Base-by-base conservation (phyloP, 352 stramenopile species). In the Globisporangium sylvaticum region DNA sequence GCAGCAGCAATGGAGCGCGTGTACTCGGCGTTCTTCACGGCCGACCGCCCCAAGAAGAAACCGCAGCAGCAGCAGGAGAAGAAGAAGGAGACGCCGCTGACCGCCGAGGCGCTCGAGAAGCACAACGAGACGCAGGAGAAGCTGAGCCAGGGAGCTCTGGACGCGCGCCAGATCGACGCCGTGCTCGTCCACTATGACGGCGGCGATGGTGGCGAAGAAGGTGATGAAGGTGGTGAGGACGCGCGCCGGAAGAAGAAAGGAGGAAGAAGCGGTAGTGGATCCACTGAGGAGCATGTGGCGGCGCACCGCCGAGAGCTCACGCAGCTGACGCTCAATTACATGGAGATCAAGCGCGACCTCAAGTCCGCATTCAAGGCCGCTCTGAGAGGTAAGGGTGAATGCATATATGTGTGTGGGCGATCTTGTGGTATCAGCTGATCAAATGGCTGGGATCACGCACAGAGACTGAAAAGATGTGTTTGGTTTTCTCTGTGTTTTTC, bases 1-100 rank as follows among this genome's bases (percentile, higher is more conserved):
- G 54, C 27, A 22, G 6, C 44, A 24, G 42, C 34, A 12, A 95
- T 95, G 86, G 86, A 95, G 73, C 88, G 88, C 39, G 82, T 95
- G 58, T 95, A 95, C 72, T 95, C 88, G 64, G 88, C 88, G 52
- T 91, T 95, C 63, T 95, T 95, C 70, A 85, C 78, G 37, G 67
- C 63, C 55, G 80, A 88, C 55, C 75, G 76, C 9, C 73, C 80
- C 52, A 60, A 60, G 34, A 71, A 79, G 69, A 72, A 70, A 24
- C 66, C 42, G 25, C 65, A 79, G 65, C 76, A 54, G 6, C 27
- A 58, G 57, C 29, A 70, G 39, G 65, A 75, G 70, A 64, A 55
- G 32, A 55, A 66, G 58, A 61, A 66, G 32, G 67, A 78, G 68
- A 62, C 50, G 25, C 68, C 78, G 65, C 76, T 94, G 53, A 94